A percentile compares a stretch with the other conserved stretches of the same genome.
phyloP scores from a whole-genome alignment of 2,329 filamentous ascomycete genomes.

The Colletotrichum sp. region DNA sequence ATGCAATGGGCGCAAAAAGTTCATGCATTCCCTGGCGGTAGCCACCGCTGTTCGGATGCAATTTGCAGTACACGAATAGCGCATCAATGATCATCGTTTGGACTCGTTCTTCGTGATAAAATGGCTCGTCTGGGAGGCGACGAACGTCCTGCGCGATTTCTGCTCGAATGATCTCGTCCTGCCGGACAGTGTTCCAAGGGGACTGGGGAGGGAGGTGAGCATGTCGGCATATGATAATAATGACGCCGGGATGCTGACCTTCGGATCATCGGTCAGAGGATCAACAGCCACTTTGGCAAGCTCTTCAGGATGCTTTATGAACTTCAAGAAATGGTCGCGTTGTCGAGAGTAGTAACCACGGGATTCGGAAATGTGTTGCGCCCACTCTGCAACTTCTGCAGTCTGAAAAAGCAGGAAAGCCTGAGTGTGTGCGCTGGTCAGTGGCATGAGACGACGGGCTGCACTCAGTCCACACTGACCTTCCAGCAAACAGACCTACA shows the following conservation, averaged over 20 bases:
- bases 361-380: conserved; percentile 67
- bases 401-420: conserved; percentile 81
- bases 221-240: not conserved
- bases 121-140: conserved; percentile 87
- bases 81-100: conserved; percentile 87
- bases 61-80: conserved; percentile 92
- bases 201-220: conserved; percentile 66
- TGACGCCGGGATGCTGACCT: conserved; percentile 41
- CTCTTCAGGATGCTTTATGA: conserved; percentile 84
- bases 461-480: conserved; percentile 47
- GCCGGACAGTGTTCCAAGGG: conserved; percentile 86
- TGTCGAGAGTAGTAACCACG: conserved; percentile 77
- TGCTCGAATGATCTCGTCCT: conserved; percentile 81
- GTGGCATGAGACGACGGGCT: not conserved
- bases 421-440: conserved; percentile 45
- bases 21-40: conserved; percentile 99
- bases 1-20: conserved; percentile 85
- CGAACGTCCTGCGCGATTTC: conserved; percentile 97
- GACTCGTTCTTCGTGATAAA: conserved; percentile 81
- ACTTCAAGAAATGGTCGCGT: conserved; percentile 77
- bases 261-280: conserved; percentile 81
- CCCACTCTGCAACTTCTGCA: conserved; percentile 71
- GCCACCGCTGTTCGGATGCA: conserved; percentile 82
- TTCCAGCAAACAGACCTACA: conserved; percentile 94
- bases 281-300: conserved; percentile 74